A percentile compares a stretch with the other conserved stretches of the same genome.
phyloP scores from a whole-genome alignment of 2,329 filamentous ascomycete species.

The Ophiostoma sp. region DNA sequence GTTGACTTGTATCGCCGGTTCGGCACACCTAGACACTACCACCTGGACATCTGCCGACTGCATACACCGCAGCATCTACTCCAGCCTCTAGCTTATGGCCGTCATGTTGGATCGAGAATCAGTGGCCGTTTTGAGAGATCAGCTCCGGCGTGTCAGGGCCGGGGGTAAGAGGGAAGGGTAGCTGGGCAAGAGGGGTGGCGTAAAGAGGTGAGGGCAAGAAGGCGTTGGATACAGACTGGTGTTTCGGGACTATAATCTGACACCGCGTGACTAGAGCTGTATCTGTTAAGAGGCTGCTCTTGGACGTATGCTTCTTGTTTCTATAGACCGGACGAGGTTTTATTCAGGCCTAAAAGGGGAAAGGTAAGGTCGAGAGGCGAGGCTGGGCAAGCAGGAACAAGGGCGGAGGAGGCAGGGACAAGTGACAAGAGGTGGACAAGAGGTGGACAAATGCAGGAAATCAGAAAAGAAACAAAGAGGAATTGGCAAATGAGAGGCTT shows the following conservation, averaged over 20 bases:
- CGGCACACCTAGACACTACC: neutral
- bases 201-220: neutral
- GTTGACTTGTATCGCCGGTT: neutral
- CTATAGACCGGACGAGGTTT: constrained; percentile 9
- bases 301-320: neutral
- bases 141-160: neutral
- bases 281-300: neutral
- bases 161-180: neutral
- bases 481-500: neutral
- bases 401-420: neutral
- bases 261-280: neutral
- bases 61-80: neutral
- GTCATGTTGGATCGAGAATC: neutral
- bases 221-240: neutral
- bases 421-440: neutral
- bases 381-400: neutral
- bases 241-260: neutral
- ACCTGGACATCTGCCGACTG: neutral
- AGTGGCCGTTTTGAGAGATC: neutral
- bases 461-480: neutral
- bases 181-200: neutral
- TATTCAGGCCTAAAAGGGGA: constrained; percentile 23
- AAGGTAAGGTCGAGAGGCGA: neutral
- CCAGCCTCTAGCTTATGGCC: no score
- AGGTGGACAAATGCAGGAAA: no score